phyloP scores from a whole-genome alignment of 2,329 filamentous ascomycete species.

The Basipetospora chlamydospora region DNA sequence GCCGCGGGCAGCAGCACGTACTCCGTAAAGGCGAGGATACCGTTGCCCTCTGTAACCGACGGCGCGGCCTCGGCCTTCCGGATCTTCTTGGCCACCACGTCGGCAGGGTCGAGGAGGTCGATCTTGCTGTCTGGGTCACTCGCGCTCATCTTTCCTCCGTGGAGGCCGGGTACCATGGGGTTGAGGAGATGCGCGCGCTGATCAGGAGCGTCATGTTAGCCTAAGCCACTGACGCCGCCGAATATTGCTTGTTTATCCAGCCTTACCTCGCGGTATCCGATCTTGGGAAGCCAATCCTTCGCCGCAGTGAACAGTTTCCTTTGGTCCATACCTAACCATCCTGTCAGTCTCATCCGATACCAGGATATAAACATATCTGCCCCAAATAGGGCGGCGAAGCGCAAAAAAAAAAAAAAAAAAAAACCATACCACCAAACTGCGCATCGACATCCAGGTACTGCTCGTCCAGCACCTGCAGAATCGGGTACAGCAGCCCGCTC shows the following conservation, averaged over 20 bases:
- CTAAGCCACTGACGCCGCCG: no score
- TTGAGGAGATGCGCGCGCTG: constrained; percentile 32
- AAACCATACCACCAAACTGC: constrained; percentile 64
- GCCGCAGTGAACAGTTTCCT: constrained; percentile 80
- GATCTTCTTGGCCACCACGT: constrained; percentile 66
- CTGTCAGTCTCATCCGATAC: background rate
- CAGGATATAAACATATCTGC: background rate
- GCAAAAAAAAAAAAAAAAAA: no score
- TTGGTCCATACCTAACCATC: constrained; percentile 51
- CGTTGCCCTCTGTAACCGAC: constrained; percentile 68
- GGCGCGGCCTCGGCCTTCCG: constrained; percentile 72
- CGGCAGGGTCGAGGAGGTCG: constrained; percentile 71
- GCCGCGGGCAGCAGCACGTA: constrained; percentile 70
- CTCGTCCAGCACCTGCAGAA: constrained; percentile 78
- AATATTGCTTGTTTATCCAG: no score
- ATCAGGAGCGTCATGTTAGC: no score
- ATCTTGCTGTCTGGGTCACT: constrained; percentile 73
- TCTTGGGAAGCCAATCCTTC: constrained; percentile 67
- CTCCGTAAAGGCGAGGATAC: constrained; percentile 74
- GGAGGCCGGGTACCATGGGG: constrained; percentile 78
- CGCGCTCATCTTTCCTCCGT: constrained; percentile 76
- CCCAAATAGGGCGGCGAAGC: constrained; percentile 17
- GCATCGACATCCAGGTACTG: constrained; percentile 76
- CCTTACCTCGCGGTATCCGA: constrained; percentile 60
- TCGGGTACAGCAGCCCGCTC: constrained; percentile 28